phyloP scores from a whole-genome alignment of 225 moss, liverwort and hornwort genomes.

The Pseudoscleropodium purum region DNA sequence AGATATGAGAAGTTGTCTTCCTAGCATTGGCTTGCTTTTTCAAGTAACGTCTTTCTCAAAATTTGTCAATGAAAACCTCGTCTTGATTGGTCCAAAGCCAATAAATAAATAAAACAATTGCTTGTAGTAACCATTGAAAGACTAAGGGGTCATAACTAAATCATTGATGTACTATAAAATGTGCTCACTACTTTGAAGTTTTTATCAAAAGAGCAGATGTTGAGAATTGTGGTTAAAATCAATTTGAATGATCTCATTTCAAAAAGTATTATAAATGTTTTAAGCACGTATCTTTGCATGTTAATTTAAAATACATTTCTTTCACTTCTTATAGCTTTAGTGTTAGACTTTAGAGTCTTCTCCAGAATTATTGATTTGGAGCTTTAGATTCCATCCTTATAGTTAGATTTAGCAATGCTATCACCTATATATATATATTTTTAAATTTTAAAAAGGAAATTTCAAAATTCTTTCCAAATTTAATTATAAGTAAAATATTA shows the following conservation, averaged over 20 bases:
- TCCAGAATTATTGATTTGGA: too few species aligned
- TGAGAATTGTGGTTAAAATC: not conserved
- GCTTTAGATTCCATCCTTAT: too few species aligned
- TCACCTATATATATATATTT: too few species aligned
- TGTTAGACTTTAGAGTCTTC: too few species aligned
- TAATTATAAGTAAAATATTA: too few species aligned
- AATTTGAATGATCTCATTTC: not conserved
- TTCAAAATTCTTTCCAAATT: too few species aligned
- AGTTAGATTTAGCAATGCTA: too few species aligned
- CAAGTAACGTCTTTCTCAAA: not conserved
- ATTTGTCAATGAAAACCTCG: not conserved
- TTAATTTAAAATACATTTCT: not conserved
- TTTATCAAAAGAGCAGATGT: not conserved
- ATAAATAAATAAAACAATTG: not conserved
- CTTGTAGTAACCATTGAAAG: not conserved
- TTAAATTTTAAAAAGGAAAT: too few species aligned
- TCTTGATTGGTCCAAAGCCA: not conserved
- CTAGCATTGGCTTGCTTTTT: not conserved
- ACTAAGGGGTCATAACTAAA: not conserved
- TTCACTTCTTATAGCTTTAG: too few species aligned
- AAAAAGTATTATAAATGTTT: not conserved
- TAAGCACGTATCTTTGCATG: rapidly evolving
- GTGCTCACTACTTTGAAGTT: not conserved
- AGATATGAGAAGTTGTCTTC: not conserved
- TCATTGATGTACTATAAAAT: not conserved